phyloP scores from a whole-genome alignment of 2,329 filamentous ascomycete species.

The Ascochyta clinopodiicola region DNA sequence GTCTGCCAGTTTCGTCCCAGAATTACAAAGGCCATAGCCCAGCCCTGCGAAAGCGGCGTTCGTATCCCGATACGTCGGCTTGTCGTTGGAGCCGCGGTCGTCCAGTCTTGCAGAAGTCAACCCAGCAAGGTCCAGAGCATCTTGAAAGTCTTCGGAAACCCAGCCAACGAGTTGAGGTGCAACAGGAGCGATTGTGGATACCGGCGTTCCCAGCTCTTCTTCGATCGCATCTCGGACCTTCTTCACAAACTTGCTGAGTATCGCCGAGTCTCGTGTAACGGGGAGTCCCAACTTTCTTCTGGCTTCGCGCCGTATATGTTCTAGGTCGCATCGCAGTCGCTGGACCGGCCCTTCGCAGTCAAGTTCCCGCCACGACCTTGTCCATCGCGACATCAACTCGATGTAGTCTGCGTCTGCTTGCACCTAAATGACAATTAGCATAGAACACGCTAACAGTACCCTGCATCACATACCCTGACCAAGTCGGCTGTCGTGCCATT shows the following conservation, averaged over 20 bases:
- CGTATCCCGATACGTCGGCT: constrained; percentile 22
- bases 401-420: constrained; percentile 32
- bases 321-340: constrained; percentile 8
- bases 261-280: constrained; percentile 21
- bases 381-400: constrained; percentile 32
- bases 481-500: constrained; percentile 34
- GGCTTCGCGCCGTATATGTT: constrained; percentile 10
- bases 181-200: constrained; percentile 25
- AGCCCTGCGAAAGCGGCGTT: constrained; percentile 30
- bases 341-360: constrained; percentile 13
- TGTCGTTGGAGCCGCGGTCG: not conserved
- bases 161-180: constrained; percentile 23
- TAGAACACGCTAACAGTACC: not conserved
- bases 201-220: constrained; percentile 15
- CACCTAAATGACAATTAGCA: constrained; percentile 9
- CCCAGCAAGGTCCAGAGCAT: constrained; percentile 24
- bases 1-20: constrained; percentile 4
- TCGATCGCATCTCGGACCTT: constrained; percentile 24
- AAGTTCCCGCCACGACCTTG: constrained; percentile 9
- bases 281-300: constrained; percentile 21
- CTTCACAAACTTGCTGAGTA: constrained; percentile 25
- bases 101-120: constrained; percentile 15
- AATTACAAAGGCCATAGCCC: constrained; percentile 24
- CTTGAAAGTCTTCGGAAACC: constrained; percentile 22
- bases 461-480: constrained; percentile 19